These are phyloP conservation scores for Metschnikowia sp. DNA, from an alignment of 805 yeast genomes.

Conservation along the genomic window DNA sequence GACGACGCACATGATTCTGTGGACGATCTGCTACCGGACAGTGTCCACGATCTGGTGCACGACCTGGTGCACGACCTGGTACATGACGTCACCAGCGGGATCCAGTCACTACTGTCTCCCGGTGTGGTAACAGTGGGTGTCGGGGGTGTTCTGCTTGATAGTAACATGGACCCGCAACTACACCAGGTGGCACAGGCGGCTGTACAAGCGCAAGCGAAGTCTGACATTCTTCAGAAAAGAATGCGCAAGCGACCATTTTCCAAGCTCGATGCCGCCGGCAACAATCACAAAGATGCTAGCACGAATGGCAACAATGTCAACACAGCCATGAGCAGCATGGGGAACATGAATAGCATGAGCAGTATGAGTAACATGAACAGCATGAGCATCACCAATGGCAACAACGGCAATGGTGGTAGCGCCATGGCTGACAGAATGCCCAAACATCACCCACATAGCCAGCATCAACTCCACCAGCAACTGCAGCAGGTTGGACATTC, in stretches of 20 bases:
- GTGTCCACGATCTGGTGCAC: slow-evolving; percentile 10
- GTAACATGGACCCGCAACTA: slow-evolving; percentile 41
- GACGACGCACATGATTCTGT: slow-evolving; percentile 15
- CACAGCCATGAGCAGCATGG: not conserved
- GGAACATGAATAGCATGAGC: not conserved
- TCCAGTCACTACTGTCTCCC: slow-evolving; percentile 9
- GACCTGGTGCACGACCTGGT: slow-evolving; percentile 8
- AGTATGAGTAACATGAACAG: not conserved
- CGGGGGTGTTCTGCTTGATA: slow-evolving; percentile 21
- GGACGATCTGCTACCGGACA: slow-evolving; percentile 14
- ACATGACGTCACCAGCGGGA: slow-evolving; percentile 11
- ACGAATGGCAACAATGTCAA: not conserved
- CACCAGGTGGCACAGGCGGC: slow-evolving; percentile 41
- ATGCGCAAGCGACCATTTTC: slow-evolving; percentile 10
- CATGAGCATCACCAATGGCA: not conserved
- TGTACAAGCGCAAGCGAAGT: slow-evolving; percentile 28
- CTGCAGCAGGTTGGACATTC: not conserved
- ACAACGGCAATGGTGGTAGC: not conserved
- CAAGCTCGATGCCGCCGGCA: slow-evolving; percentile 3
- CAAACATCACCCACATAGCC: slow-evolving; percentile 7
- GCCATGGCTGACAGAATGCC: slow-evolving; percentile 3
- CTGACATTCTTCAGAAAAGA: slow-evolving; percentile 8
- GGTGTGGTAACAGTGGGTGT: slow-evolving; percentile 11
- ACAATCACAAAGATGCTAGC: not conserved
- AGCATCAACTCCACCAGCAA: slow-evolving; percentile 2